These are phyloP conservation scores for Corrigiola litoralis DNA, from an alignment of 179 eudicot species.

Conservation along the genomic window DNA sequence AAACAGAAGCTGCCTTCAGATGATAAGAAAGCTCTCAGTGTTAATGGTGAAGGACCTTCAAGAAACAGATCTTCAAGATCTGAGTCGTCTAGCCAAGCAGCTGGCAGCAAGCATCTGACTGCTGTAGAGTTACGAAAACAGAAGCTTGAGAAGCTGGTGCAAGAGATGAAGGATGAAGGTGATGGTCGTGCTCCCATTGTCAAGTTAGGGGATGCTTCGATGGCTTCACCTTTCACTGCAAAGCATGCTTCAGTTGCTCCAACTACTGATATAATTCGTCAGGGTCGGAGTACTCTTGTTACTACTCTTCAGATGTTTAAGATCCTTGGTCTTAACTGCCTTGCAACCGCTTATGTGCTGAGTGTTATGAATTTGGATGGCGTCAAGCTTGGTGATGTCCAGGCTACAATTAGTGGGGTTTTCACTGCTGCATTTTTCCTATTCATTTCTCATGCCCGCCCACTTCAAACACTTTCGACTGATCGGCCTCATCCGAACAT, in stretches of 20 bases:
- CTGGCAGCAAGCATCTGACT: conserved; percentile 54
- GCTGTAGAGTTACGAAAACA: conserved; percentile 73
- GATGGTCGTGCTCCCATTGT: conserved; percentile 88
- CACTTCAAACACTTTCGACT: conserved; percentile 64
- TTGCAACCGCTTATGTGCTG: conserved; percentile 92
- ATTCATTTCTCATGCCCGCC: conserved; percentile 93
- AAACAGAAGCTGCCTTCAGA: conserved; percentile 50
- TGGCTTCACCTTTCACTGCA: conserved; percentile 98
- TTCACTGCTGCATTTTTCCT: conserved; percentile 93
- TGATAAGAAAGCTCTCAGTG: conserved; percentile 27
- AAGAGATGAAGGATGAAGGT: conserved; percentile 81
- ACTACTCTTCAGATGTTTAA: conserved; percentile 98
- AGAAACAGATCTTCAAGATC: conserved; percentile 35
- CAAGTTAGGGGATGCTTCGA: conserved; percentile 93
- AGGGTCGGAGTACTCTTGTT: conserved; percentile 91
- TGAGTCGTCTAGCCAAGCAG: conserved; percentile 42
- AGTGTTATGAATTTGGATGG: conserved; percentile 96
- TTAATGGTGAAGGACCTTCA: conserved; percentile 57
- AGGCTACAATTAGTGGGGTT: conserved; percentile 89
- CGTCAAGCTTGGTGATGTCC: conserved; percentile 86
- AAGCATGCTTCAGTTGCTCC: conserved; percentile 94
- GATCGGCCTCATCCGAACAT: conserved; percentile 86
- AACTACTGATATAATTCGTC: conserved; percentile 75
- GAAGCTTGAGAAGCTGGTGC: conserved; percentile 78
- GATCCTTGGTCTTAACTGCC: conserved; percentile 92